A percentile compares a stretch with the other conserved stretches of the same genome.
Conservation (phyloP, 805 yeast genomes). For the Lipomyces sp. region DNA sequence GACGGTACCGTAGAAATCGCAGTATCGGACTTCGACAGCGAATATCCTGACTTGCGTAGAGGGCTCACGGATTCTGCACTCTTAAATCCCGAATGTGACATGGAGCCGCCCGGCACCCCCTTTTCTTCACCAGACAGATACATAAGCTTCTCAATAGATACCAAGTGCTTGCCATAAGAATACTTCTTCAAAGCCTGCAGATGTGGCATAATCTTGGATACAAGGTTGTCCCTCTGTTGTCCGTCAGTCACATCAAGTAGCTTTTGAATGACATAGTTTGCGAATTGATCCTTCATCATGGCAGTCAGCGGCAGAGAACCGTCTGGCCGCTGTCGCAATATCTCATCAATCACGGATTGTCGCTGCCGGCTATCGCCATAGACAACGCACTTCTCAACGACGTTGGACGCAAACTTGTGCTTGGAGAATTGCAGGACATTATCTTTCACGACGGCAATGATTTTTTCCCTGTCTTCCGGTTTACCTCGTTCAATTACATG, state of each 20-base stretch:
- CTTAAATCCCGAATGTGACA: slow-evolving; percentile 11
- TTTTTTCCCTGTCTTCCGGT: slow-evolving; percentile 59
- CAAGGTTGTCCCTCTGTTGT: slow-evolving; percentile 68
- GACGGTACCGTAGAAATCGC: not conserved
- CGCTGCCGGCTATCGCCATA: slow-evolving; percentile 71
- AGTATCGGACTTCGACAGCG: not conserved
- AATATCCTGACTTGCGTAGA: slow-evolving; percentile 16
- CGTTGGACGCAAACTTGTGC: slow-evolving; percentile 97
- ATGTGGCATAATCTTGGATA: slow-evolving; percentile 77
- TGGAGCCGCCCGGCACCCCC: not conserved
- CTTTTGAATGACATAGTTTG: slow-evolving; percentile 95
- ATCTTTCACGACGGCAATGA: slow-evolving; percentile 70
- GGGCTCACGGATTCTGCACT: slow-evolving; percentile 6
- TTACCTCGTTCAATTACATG: slow-evolving; percentile 87
- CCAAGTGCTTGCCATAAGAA: slow-evolving; percentile 72
- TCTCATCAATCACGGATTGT: slow-evolving; percentile 64
- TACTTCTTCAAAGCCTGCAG: slow-evolving; percentile 72
- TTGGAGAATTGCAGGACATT: slow-evolving; percentile 82
- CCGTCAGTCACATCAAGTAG: slow-evolving; percentile 81
- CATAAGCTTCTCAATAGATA: slow-evolving; percentile 36
- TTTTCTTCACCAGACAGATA: slow-evolving; percentile 28
- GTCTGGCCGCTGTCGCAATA: slow-evolving; percentile 50
- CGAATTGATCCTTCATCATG: slow-evolving; percentile 98
- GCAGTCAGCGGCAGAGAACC: slow-evolving; percentile 56
- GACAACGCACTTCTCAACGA: slow-evolving; percentile 90